phyloP scores from a whole-genome alignment of 768 basidiomycete species.

The Pholiota molesta region DNA sequence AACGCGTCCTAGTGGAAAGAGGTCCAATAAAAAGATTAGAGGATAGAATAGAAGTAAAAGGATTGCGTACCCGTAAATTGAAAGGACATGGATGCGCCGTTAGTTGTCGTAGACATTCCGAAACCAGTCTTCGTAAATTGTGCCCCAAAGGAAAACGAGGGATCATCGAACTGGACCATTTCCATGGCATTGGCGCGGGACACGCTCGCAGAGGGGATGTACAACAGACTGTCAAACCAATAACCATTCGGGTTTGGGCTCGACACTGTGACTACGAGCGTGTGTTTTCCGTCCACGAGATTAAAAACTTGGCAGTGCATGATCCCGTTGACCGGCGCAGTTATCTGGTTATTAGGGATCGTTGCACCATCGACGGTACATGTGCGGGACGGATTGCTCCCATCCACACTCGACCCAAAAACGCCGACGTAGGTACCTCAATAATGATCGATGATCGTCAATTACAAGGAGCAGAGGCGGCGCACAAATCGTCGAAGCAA shows the following conservation, averaged over 20 bases:
- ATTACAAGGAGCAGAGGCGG: background rate
- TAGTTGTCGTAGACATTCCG: background rate
- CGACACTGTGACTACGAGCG: conserved; percentile 1
- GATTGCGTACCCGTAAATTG: conserved; percentile 1
- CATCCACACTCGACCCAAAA: conserved; percentile 4
- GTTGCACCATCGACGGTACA: conserved; percentile 6
- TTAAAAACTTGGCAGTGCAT: conserved; percentile 5
- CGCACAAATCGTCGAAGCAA: background rate
- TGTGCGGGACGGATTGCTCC: background rate
- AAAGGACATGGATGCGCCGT: conserved; percentile 1
- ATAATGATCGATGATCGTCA: background rate
- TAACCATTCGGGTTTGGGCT: conserved; percentile 2
- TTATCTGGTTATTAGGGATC: background rate
- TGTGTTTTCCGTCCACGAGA: conserved; percentile 1
- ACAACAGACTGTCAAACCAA: conserved; percentile 9
- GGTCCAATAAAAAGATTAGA: background rate
- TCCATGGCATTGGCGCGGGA: background rate
- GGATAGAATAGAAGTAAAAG: background rate
- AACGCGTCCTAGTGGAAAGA: background rate
- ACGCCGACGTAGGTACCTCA: conserved; percentile 8
- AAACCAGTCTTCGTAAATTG: background rate
- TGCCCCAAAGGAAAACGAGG: background rate
- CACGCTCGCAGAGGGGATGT: conserved; percentile 8
- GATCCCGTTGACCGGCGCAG: conserved; percentile 1
- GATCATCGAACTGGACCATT: background rate